Percentiles rank a stretch among this genome's conserved stretches.
Conservation (phyloP, 345 rosid species). For the Nephelium lappaceum region DNA sequence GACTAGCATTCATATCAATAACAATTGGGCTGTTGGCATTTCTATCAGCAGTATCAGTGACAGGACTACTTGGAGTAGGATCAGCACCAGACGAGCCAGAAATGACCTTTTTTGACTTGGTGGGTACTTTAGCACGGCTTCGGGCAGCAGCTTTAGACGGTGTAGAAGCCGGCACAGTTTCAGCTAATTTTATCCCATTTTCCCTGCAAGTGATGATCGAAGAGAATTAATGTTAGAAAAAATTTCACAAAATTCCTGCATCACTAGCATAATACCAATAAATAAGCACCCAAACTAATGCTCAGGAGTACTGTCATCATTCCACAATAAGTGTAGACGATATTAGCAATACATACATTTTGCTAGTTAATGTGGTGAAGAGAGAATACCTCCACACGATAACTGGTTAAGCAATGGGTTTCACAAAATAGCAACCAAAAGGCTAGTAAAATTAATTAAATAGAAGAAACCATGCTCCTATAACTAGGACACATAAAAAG, state of each 20-base stretch:
- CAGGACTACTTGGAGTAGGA: conserved; percentile 15
- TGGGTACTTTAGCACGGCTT: neutral
- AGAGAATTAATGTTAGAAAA: conserved; percentile 4
- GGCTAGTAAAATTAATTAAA: neutral
- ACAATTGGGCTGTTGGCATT: conserved; percentile 18
- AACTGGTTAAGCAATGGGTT: conserved; percentile 5
- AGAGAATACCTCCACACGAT: neutral
- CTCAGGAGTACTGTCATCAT: conserved; percentile 4
- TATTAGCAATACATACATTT: conserved; percentile 11
- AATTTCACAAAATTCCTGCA: neutral
- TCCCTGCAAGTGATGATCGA: conserved; percentile 43
- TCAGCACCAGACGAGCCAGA: conserved; percentile 17
- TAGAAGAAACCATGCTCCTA: conserved; percentile 13
- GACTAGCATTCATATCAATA: conserved; percentile 53
- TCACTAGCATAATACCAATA: conserved; percentile 4
- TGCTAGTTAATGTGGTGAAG: conserved; percentile 2
- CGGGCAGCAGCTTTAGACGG: conserved; percentile 33
- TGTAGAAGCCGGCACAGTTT: conserved; percentile 36
- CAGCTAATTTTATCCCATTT: conserved; percentile 44
- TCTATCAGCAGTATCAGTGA: conserved; percentile 21
- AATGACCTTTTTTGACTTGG: neutral
- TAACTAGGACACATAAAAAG: neutral
- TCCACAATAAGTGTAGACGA: neutral
- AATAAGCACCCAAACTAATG: conserved; percentile 4
- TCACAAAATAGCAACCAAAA: conserved; percentile 9